Evolutionary conservation across 2,329 filamentous ascomycete genomes (phyloP).

Genomic region (Fusarium redolens): DNA sequence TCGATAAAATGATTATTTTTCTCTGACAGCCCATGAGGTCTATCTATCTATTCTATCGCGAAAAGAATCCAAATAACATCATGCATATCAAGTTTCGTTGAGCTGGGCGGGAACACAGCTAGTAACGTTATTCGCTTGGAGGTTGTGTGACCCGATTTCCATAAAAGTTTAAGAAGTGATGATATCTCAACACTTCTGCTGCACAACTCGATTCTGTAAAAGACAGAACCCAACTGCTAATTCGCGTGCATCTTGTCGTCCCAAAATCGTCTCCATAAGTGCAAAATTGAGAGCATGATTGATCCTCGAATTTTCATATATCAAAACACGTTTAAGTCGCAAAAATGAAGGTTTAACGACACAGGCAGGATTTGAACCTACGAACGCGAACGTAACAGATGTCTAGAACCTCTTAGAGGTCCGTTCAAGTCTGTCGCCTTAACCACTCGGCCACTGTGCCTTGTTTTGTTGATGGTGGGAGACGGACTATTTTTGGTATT

Average conservation of each 20-base stretch:
- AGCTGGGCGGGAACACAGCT: neutral
- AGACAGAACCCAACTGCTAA: neutral
- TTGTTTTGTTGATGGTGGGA: neutral
- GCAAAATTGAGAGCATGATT: neutral
- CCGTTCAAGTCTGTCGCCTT: slow-evolving; percentile 19
- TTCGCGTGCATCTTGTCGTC: neutral
- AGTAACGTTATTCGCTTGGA: neutral
- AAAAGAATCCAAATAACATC: neutral
- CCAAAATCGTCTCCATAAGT: neutral
- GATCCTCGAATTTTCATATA: neutral
- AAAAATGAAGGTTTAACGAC: neutral
- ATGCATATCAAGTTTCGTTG: neutral
- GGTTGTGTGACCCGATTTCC: neutral
- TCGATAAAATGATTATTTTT: neutral
- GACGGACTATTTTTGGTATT: rapidly evolving
- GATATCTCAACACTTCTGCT: neutral
- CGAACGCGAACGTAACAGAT: slow-evolving; percentile 15
- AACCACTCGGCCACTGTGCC: slow-evolving; percentile 23
- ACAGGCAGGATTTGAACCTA: slow-evolving; percentile 14
- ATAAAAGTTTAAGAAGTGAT: neutral
- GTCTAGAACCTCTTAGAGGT: neutral
- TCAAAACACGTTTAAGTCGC: no score
- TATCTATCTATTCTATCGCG: neutral
- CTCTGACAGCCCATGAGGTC: neutral
- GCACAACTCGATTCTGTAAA: neutral